Base-by-base conservation (phyloP, 352 stramenopile genomes). In the Phytophthora melonis region DNA sequence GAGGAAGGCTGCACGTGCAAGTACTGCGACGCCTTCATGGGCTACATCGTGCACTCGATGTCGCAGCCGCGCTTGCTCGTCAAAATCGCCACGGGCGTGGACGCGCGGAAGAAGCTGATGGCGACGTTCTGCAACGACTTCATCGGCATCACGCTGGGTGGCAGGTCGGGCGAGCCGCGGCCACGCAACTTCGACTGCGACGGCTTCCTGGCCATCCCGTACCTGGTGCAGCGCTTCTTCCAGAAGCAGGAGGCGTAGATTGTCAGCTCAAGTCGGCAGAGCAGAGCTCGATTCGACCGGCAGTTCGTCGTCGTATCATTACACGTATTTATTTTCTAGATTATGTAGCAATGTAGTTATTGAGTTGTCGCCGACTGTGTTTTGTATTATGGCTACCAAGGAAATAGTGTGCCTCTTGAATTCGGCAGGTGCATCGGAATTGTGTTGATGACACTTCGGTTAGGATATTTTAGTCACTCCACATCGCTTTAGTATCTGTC, bases 11-110 rank as follows among this genome's bases (percentile, higher is more conserved):
- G 66, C 32, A 63, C 60, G 25, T 87, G 81, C 72, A 75, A 75
- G 58, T 89, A 84, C 66, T 89, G 81, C 58, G 70, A 85, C 56
- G 61, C 59, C 10, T 87, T 84, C 74, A 85, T 88, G 79, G 69
- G 68, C 67, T 88, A 75, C 72, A 84, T 88, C 45, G 77, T 86
- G 55, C 82, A 83, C 65, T 83, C 70, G 23, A 73, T 88, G 68
- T 75, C 79, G 27, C 81, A 88, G 63, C 81, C 81, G n/a, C 79
- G 81, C 9, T 63, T 86, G 71, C 59, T 87, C 23, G 77, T 88
- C 16, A 84, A 84, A 52, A 54, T 88, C 19, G 69, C 59, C 21
- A 85, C 79, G 10, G 63, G 74, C 23, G 75, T 80, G 47, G 72
- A 71, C 36, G 70, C 67, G 27, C 77, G 81, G 25, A 86, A 85